Base-by-base conservation (phyloP, 345 rosid genomes). In the Dimocarpus longan region DNA sequence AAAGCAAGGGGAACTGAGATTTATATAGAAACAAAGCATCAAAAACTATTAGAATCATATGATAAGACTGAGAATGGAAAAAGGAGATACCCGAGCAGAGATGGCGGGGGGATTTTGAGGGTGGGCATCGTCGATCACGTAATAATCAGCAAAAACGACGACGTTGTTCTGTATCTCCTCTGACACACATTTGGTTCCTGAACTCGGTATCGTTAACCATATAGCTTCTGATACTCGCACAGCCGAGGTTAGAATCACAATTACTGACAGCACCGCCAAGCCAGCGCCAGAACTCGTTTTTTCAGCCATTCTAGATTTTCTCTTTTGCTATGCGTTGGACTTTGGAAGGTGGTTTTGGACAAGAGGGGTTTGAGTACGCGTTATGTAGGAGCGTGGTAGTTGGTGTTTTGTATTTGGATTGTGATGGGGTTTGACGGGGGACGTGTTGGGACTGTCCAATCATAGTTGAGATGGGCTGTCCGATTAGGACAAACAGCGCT, bases 131-230 rank as follows among this genome's bases (percentile, higher is more conserved):
- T 90, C 92, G 79, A 95, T 84, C 67, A 92, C 91, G 78, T 86
- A 85, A 82, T 91, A 95, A 85, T 93, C 93, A 48, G 93, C 92
- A 78, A 95, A 80, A 70, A 95, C 97, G 70, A 95, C 92, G 39
- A 91, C 93, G 93, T 88, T 85, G 87, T 71, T 86, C 52, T 90
- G 95, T 82, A 95, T 93, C 88, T 93, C 97, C 93, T 95, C 98
- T 19, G 97, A 95, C 18, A 95, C 85, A 60, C 98, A 95, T 93
- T 95, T 95, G 62, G 95, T 89, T 64, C 97, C 98, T 21, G 95
- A 42, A 83, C 89, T 69, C 28, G 98, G 97, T 81, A 95, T 86
- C 85, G 91, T 83, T 52, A 93, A 77, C 98, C 97, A 95, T 66
- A 95, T 46, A 39, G 92, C 96, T 84, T 92, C 96, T 6, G 87